Evolutionary conservation across 768 basidiomycete genomes (phyloP), one percentile per base, ranked within the genome.

Genomic region (Fomitopsis pulvina): DNA sequence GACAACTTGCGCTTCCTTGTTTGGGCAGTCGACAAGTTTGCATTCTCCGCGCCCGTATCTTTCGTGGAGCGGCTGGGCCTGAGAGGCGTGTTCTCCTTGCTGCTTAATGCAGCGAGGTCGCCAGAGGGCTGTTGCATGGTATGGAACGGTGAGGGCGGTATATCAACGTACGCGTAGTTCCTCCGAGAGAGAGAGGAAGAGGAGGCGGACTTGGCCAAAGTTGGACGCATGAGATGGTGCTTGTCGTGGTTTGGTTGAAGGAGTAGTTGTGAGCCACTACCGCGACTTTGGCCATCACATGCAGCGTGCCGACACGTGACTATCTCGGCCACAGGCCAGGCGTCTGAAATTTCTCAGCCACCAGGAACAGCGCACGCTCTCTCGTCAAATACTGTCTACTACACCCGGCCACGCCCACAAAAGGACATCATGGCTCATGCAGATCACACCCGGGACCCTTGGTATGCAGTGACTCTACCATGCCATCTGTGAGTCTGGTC

Each of bases 401-500:
- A 48, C 52, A 45, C 41, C n/a, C 53, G 49, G 54, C 49, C 38
- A 57, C 43, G 38, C 20, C 26, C 24, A 10, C 29, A 14, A 48
- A 22, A 44, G 51, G 41, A 25, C 45, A 51, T 51, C 62, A 92
- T 92, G 91, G 79, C 91, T 29, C 83, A 86, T 70, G 87, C 89
- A 61, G 92, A 95, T 71, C 92, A 94, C 70, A 90, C 92, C 48
- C 74, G 92, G 69, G 92, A 95, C 69, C 92, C 92, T 52, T 95
- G 92, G 92, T 86, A 63, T 53, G 76, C 57, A 21, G 45, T 0
- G 21, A 41, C 4, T 3, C 21, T 3, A 8, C 4, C 9, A 4
- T 27, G 16, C 26, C 29, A 18, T 30, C n/a, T 27, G 27, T 25
- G 14, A 22, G 37, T 38, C 28, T 18, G 14, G 28, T 24, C 29